Evolutionary conservation across 768 basidiomycete species (phyloP).

Genomic region (Pleurotus tuber-regium): DNA sequence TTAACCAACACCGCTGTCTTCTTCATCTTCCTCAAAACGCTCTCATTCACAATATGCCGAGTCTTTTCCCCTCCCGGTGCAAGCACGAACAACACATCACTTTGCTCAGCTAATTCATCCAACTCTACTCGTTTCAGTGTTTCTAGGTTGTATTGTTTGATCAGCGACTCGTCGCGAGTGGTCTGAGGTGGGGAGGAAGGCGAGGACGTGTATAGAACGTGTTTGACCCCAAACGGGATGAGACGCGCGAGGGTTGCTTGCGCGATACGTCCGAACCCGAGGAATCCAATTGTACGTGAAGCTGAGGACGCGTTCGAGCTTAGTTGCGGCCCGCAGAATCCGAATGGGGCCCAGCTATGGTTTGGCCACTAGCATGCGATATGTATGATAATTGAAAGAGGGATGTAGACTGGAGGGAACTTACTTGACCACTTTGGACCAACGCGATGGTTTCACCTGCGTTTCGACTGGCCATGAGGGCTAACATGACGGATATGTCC

Average conservation of each 20-base stretch:
- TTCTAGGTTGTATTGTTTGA: conserved; percentile 27
- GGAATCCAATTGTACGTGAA: conserved; percentile 74
- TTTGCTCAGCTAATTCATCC: conserved; percentile 68
- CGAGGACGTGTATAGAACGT: conserved; percentile 63
- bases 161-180: conserved; percentile 33
- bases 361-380: conserved; percentile 64
- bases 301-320: conserved; percentile 28
- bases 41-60: conserved; percentile 66
- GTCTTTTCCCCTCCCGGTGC: conserved; percentile 74
- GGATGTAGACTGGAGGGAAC: conserved; percentile 17
- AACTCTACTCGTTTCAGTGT: conserved; percentile 59
- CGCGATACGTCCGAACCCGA: conserved; percentile 94
- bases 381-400: not conserved
- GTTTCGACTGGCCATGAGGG: conserved; percentile 90
- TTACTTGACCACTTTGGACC: conserved; percentile 68
- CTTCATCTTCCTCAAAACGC: conserved; percentile 84
- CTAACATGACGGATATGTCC: conserved; percentile 86
- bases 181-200: conserved; percentile 38
- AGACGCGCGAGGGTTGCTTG: conserved; percentile 80
- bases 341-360: conserved; percentile 79
- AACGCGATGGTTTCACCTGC: conserved; percentile 59
- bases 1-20: conserved; percentile 81
- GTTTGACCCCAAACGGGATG: conserved; percentile 76
- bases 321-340: conserved; percentile 81
- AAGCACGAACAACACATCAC: conserved; percentile 84